These are phyloP conservation scores for Pseudogymnoascus sp. DNA, from an alignment of 2,329 filamentous ascomycete species.

Conservation along the genomic window DNA sequence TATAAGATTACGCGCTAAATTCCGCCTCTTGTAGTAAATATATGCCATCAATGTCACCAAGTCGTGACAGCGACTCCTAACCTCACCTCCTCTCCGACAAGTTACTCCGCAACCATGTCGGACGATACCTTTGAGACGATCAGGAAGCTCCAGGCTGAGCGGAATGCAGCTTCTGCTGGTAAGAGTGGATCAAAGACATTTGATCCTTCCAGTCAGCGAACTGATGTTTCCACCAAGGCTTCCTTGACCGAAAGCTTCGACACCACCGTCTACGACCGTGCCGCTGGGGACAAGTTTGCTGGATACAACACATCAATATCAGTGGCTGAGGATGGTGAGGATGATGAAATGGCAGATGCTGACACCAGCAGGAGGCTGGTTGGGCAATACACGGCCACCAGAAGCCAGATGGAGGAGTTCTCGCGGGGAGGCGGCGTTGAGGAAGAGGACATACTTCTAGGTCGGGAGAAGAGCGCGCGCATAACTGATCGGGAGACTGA, in stretches of 20 bases:
- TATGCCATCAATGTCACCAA: neutral
- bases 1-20: conserved; percentile 4
- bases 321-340: conserved; percentile 68
- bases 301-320: conserved; percentile 91
- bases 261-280: conserved; percentile 75
- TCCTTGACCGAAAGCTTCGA: conserved; percentile 88
- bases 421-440: conserved; percentile 77
- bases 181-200: conserved; percentile 79
- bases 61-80: conserved; percentile 7
- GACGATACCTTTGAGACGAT: conserved; percentile 83
- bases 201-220: conserved; percentile 72
- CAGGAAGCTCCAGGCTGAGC: conserved; percentile 84
- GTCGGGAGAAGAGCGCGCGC: conserved; percentile 79
- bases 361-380: conserved; percentile 73
- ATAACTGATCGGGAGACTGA: conserved; percentile 93
- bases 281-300: conserved; percentile 71
- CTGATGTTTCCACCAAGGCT: conserved; percentile 79
- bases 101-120: conserved; percentile 43
- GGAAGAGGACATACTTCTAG: conserved; percentile 83
- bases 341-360: conserved; percentile 69
- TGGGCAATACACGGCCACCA: conserved; percentile 92
- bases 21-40: conserved; percentile 5
- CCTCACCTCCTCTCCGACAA: conserved; percentile 9
- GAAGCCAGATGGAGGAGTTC: conserved; percentile 90
- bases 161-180: conserved; percentile 69